A percentile compares a stretch with the other conserved stretches of the same genome.
These are phyloP conservation scores for Kwoniella mangroviensis DNA, from an alignment of 768 basidiomycete species.

Conservation along the genomic window DNA sequence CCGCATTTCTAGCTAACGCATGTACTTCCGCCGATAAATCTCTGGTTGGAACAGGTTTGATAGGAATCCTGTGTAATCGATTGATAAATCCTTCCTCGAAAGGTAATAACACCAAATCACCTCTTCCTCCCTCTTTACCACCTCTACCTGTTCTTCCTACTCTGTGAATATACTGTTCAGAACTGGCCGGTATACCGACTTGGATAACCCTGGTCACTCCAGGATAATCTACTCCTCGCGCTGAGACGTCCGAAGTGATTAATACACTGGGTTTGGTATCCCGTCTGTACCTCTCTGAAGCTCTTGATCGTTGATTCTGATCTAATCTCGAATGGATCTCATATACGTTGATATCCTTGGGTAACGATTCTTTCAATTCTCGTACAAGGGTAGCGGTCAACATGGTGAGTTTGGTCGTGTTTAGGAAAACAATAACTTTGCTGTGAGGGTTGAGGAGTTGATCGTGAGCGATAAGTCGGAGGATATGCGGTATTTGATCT, in stretches of 20 bases:
- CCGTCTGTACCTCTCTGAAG: slow-evolving; percentile 67
- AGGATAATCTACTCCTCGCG: slow-evolving; percentile 87
- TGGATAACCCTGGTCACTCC: slow-evolving; percentile 88
- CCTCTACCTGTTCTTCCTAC: slow-evolving; percentile 83
- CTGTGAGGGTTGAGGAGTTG: slow-evolving; percentile 72
- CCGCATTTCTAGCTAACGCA: slow-evolving; percentile 62
- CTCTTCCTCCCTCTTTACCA: slow-evolving; percentile 68
- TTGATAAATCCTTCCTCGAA: slow-evolving; percentile 76
- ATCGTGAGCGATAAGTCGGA: slow-evolving; percentile 83
- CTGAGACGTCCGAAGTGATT: slow-evolving; percentile 85
- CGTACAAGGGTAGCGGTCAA: slow-evolving; percentile 71
- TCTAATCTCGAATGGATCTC: slow-evolving; percentile 81
- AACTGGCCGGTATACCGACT: slow-evolving; percentile 73
- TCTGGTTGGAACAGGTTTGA: slow-evolving; percentile 66
- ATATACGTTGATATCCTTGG: slow-evolving; percentile 65
- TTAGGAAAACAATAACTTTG: slow-evolving; percentile 81
- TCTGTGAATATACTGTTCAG: slow-evolving; percentile 82
- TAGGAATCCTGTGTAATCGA: slow-evolving; percentile 69
- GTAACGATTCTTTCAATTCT: slow-evolving; percentile 65
- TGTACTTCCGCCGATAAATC: slow-evolving; percentile 63
- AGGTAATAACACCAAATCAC: slow-evolving; percentile 77
- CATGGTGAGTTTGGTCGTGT: slow-evolving; percentile 82
- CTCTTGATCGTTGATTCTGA: slow-evolving; percentile 65
- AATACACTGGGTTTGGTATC: slow-evolving; percentile 68
- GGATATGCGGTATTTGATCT: slow-evolving; percentile 76